Base-by-base conservation (phyloP, 1,139 yeast species). In the Spencermartinsiella ligniputridi region DNA sequence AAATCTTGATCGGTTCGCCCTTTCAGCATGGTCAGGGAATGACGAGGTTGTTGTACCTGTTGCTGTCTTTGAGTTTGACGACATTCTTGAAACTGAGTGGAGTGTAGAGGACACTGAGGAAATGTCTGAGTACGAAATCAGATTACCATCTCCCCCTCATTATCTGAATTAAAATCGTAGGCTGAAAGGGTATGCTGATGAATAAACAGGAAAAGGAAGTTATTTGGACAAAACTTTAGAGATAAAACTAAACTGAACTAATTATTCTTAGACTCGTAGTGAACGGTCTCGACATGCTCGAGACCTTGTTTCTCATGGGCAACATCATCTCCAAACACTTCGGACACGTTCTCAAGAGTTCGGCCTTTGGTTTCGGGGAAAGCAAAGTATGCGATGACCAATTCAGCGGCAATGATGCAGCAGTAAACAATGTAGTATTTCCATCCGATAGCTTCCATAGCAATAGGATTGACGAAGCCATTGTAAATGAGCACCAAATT, bases 351-450 rank as follows among this genome's bases (percentile, higher is more conserved):
- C 65, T 92, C 98, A 53, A 92, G 74, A 57, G 87, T 90, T 61
- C 89, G 75, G 35, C 95, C 95, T 2, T 95, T 79, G 37, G 95
- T 79, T 68, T 92, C 98, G 25, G 97, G 97, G 61, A 89, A 86
- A 61, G 87, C 80, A 74, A 88, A 83, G 68, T 71, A 84, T 37
- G 86, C 85, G 61, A 86, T 42, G 18, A 43, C 27, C 35, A 47
- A 40, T 41, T 52, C 52, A 16, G 51, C 51, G 8, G 46, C 44
- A 11, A 55, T 43, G 49, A 52, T 46, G 40, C 39, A 38, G 25
- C 44, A 44, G 53, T 62, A 69, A 13, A 69, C 66, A 51, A 61
- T 63, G 42, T 63, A 59, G 35, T 67, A 64, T 47, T 55, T 59
- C 62, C 68, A 70, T 13, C 52, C 58, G 45, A 70, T 59, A 33